Percentiles rank a stretch among this genome's conserved stretches.
Conservation (phyloP, 169 alveolate species). For the Plasmodium relictum region DNA sequence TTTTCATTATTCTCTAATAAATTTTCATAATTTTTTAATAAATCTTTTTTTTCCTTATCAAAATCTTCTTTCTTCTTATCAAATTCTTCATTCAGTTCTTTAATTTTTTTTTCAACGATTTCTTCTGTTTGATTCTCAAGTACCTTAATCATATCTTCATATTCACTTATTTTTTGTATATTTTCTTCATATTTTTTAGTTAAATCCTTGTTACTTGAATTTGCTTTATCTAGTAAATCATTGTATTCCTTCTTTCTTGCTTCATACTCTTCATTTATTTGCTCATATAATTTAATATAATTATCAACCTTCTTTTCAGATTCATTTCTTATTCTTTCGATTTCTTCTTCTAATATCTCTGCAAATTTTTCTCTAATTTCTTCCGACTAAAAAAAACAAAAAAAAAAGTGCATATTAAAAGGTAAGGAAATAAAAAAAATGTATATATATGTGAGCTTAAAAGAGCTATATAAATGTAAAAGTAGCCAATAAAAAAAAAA, state of each 20-base stretch:
- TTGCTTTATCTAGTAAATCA: slow-evolving; percentile 63
- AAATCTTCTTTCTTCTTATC: slow-evolving; percentile 43
- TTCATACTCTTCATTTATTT: slow-evolving; percentile 60
- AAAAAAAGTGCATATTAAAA: no score
- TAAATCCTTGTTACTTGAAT: slow-evolving; percentile 36
- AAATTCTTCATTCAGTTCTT: slow-evolving; percentile 70
- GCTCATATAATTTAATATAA: slow-evolving; percentile 39
- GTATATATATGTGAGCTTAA: no score
- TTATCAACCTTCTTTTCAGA: slow-evolving; percentile 42
- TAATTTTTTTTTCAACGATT: slow-evolving; percentile 46
- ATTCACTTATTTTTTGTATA: slow-evolving; percentile 71
- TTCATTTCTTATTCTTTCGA: slow-evolving; percentile 60
- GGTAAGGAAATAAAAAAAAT: no score
- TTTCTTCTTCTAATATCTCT: slow-evolving; percentile 59
- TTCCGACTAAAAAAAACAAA: slow-evolving; percentile 27
- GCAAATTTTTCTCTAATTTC: slow-evolving; percentile 65
- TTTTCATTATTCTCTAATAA: neutral
- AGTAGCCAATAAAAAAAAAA: neutral
- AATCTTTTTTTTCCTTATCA: slow-evolving; percentile 53
- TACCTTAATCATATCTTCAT: slow-evolving; percentile 61
- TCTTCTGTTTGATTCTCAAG: slow-evolving; percentile 66
- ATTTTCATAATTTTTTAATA: slow-evolving; percentile 46
- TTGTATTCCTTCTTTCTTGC: slow-evolving; percentile 46
- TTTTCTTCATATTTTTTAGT: slow-evolving; percentile 71
- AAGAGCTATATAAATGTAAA: neutral